Percentiles rank a stretch among this genome's conserved stretches.
These are phyloP conservation scores for Fragaria iinumae DNA, from an alignment of 306 rosid genomes.

Conservation along the genomic window DNA sequence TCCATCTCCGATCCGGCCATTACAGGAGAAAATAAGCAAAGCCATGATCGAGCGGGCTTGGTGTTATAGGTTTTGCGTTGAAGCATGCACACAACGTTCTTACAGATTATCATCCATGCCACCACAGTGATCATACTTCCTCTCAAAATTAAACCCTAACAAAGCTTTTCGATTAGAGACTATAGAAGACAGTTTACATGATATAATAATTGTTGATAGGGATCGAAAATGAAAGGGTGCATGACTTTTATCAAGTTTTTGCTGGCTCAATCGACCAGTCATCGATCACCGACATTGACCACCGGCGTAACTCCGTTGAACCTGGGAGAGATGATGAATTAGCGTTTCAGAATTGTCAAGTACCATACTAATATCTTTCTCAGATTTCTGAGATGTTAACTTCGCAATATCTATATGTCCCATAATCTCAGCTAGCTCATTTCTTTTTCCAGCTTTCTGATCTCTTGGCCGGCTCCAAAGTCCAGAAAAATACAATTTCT, in stretches of 20 bases:
- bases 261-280: background rate
- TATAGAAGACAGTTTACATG: background rate
- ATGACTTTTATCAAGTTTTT: background rate
- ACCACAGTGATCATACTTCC: background rate
- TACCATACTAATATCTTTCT: background rate
- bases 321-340: background rate
- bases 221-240: background rate
- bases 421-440: background rate
- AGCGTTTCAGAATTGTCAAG: background rate
- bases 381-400: background rate
- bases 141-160: background rate
- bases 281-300: slow-evolving; percentile 1
- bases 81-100: background rate
- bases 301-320: background rate
- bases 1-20: too few species aligned
- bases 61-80: background rate
- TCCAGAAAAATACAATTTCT: background rate
- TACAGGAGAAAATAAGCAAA: too few species aligned
- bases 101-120: background rate
- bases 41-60: too few species aligned
- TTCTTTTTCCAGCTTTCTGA: background rate
- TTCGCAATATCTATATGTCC: background rate
- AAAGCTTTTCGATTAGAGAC: background rate
- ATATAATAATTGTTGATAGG: background rate
- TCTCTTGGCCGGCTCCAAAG: background rate